Evolutionary conservation across 2,329 filamentous ascomycete genomes (phyloP), one percentile per base, ranked within the genome.

Genomic region (Diaporthe citri): DNA sequence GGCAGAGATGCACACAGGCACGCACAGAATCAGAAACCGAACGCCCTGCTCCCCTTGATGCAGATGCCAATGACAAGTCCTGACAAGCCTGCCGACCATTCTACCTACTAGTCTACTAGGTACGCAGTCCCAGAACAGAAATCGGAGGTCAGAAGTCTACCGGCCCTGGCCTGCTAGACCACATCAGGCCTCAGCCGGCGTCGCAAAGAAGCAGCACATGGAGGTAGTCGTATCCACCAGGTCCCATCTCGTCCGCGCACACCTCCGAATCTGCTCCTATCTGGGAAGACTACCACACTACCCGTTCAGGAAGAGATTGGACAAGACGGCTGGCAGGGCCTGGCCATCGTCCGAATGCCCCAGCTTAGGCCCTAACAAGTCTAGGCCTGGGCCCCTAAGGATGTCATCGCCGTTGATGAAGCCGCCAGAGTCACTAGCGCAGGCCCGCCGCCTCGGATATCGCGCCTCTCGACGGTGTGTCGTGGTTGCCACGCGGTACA

Each of bases 271-370:
- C 31, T 52, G 46, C 46, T 67, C 64, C 64, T 52, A 67, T 67
- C 64, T 67, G 64, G 64, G 46, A 67, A 39, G 62, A 67, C 28
- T 51, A 25, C 46, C 13, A n/a, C 22, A 12, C 64, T 51, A 28
- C 46, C 64, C 34, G 31, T 25, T 8, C 64, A 51, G 34, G 28
- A 67, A 22, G 46, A 67, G 46, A 52, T 67, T 67, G 46, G 31
- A 67, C 64, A 52, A 67, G 64, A 25, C 64, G 46, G 64, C 28
- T 67, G 64, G 64, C 64, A 67, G 64, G 46, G 64, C 46, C 64
- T 67, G 64, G 46, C 64, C 64, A 41, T 46, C 48, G 22, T 69
- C 64, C 48, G 64, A 55, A 55, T 52, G 34, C 34, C 34, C 34
- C n/a, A 36, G 22, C n/a, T 55, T 52, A 52, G 64, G 22, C 46